Evolutionary conservation across 2,329 filamentous ascomycete genomes (phyloP).

Genomic region (Fusarium avenaceum): DNA sequence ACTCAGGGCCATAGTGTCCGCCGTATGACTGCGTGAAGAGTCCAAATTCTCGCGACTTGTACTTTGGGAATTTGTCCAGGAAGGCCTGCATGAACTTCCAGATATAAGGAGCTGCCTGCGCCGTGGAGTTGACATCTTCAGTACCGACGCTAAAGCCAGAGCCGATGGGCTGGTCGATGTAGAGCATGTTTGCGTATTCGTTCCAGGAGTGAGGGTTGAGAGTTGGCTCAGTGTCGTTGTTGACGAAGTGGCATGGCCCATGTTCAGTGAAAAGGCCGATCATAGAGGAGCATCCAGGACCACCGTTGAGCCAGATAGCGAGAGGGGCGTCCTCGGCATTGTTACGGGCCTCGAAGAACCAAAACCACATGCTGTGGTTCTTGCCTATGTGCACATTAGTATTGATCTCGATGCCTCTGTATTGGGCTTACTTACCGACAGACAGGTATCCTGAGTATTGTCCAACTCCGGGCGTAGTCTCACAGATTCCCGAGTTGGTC

Average conservation of each 20-base stretch:
- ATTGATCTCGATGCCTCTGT: slow-evolving; percentile 30
- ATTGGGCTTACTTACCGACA: slow-evolving; percentile 59
- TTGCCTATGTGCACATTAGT: slow-evolving; percentile 35
- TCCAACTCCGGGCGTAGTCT: slow-evolving; percentile 70
- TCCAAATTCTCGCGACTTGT: slow-evolving; percentile 69
- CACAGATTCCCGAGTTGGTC: slow-evolving; percentile 62
- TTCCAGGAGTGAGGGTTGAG: slow-evolving; percentile 74
- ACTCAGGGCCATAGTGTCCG: slow-evolving; percentile 70
- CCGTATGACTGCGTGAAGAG: slow-evolving; percentile 69
- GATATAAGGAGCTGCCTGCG: slow-evolving; percentile 54
- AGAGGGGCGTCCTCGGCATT: slow-evolving; percentile 57
- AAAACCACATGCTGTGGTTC: slow-evolving; percentile 57
- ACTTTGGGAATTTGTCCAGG: slow-evolving; percentile 73
- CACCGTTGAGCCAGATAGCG: slow-evolving; percentile 68
- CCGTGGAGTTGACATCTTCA: slow-evolving; percentile 48
- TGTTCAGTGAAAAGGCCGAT: slow-evolving; percentile 72
- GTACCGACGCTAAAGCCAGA: slow-evolving; percentile 50
- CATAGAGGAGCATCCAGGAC: slow-evolving; percentile 53
- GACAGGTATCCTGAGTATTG: slow-evolving; percentile 75
- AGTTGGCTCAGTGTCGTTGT: slow-evolving; percentile 50
- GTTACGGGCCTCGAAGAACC: slow-evolving; percentile 64
- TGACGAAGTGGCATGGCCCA: slow-evolving; percentile 80
- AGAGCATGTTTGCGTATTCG: slow-evolving; percentile 75
- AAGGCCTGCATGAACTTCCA: slow-evolving; percentile 72
- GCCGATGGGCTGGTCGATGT: slow-evolving; percentile 72